Conservation (phyloP, 2,329 filamentous ascomycete genomes). For the Dryadomyces quercivorus region DNA sequence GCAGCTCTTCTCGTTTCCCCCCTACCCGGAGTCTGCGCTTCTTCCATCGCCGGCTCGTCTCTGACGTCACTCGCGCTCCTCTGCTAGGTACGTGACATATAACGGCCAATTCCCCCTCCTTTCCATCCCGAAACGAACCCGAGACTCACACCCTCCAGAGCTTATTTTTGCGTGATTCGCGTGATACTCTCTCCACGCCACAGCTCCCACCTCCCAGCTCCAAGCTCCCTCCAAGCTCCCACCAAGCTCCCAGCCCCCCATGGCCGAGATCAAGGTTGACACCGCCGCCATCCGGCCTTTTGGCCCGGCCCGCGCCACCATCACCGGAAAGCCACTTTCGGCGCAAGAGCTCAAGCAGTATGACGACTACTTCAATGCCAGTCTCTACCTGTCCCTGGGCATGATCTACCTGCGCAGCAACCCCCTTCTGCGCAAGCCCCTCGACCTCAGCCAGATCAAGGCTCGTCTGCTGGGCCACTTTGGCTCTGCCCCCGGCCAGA, state of each 20-base stretch:
- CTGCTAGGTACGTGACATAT: too few species aligned
- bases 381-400: conserved; percentile 61
- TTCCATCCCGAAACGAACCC: too few species aligned
- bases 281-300: conserved; percentile 50
- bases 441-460: conserved; percentile 61
- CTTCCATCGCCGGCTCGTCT: not conserved
- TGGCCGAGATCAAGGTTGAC: conserved; percentile 18
- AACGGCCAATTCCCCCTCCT: too few species aligned
- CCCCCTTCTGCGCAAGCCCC: conserved; percentile 56
- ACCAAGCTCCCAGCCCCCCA: not conserved
- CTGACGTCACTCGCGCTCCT: too few species aligned
- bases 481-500: conserved; percentile 68
- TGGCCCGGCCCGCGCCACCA: conserved; percentile 52
- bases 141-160: too few species aligned
- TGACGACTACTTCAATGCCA: conserved; percentile 63
- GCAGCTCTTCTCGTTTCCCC: too few species aligned
- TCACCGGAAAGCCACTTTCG: conserved; percentile 49
- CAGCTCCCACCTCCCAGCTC: too few species aligned
- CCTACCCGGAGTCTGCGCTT: not conserved
- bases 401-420: conserved; percentile 74
- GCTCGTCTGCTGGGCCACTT: conserved; percentile 64
- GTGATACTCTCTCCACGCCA: not conserved
- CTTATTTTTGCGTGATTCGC: not conserved
- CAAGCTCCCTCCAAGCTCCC: too few species aligned
- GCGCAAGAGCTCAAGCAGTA: conserved; percentile 55